A percentile compares a stretch with the other conserved stretches of the same genome.
phyloP scores from a whole-genome alignment of 2,329 filamentous ascomycete species.

The Cytospora mali region DNA sequence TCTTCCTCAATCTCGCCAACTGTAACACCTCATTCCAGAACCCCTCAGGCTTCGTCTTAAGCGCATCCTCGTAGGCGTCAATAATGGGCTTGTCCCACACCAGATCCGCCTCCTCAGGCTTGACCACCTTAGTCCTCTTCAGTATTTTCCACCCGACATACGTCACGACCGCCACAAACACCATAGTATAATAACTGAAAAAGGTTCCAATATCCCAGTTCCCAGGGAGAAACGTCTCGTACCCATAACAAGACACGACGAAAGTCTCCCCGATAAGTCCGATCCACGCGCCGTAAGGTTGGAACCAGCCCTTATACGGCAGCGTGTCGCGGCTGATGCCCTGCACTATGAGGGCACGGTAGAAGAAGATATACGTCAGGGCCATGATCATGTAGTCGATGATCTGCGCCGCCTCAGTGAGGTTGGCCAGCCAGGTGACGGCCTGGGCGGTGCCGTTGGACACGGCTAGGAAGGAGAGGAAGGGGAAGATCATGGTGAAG shows the following conservation, averaged over 20 bases:
- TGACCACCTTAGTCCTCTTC: slow-evolving; percentile 59
- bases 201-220: slow-evolving; percentile 38
- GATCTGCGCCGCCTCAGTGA: slow-evolving; percentile 59
- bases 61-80: slow-evolving; percentile 53
- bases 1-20: slow-evolving; percentile 44
- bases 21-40: slow-evolving; percentile 60
- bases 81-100: slow-evolving; percentile 33
- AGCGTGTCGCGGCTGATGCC: slow-evolving; percentile 46
- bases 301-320: slow-evolving; percentile 63
- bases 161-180: slow-evolving; percentile 53
- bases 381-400: slow-evolving; percentile 61
- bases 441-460: slow-evolving; percentile 27
- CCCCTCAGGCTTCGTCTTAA: slow-evolving; percentile 50
- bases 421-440: slow-evolving; percentile 54
- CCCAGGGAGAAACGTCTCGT: slow-evolving; percentile 42
- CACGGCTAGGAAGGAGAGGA: slow-evolving; percentile 38
- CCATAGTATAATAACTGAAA: slow-evolving; percentile 57
- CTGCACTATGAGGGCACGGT: slow-evolving; percentile 25
- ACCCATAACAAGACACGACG: slow-evolving; percentile 57
- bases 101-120: slow-evolving; percentile 44
- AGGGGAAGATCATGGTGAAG: slow-evolving; percentile 56
- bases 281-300: slow-evolving; percentile 59
- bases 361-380: slow-evolving; percentile 27
- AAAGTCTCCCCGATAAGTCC: slow-evolving; percentile 46
- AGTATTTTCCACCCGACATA: slow-evolving; percentile 66